A percentile compares a stretch with the other conserved stretches of the same genome.
These are phyloP conservation scores for Sarocladium kiliense DNA, from an alignment of 2,329 filamentous ascomycete genomes.

Conservation along the genomic window DNA sequence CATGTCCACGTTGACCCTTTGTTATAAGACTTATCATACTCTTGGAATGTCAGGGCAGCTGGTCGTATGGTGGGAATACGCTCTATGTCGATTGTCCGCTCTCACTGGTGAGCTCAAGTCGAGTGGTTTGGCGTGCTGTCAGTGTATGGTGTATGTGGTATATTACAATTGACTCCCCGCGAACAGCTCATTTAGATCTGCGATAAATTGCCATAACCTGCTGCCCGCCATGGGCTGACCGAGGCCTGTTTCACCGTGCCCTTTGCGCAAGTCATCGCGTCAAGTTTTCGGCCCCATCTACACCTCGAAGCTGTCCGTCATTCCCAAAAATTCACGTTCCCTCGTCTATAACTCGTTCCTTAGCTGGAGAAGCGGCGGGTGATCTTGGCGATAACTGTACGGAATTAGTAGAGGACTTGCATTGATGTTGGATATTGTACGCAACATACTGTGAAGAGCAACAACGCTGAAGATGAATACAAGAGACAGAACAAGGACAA, in stretches of 20 bases:
- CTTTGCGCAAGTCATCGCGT: not conserved
- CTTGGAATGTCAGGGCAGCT: not conserved
- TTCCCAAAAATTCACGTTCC: not conserved
- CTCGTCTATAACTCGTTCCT: conserved; percentile 14
- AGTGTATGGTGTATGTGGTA: not conserved
- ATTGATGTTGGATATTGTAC: conserved; percentile 2
- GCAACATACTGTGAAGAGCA: conserved; percentile 81
- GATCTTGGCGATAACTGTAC: conserved; percentile 85
- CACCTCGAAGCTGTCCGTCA: not conserved
- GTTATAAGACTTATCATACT: not conserved
- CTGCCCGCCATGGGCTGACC: not conserved
- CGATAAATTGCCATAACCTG: not conserved
- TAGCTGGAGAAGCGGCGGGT: conserved; percentile 79
- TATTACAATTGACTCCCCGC: conserved; percentile 5
- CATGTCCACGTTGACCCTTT: no score
- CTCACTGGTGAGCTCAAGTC: not conserved
- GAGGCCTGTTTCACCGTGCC: not conserved
- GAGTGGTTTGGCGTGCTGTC: not conserved
- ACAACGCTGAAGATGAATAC: conserved; percentile 99
- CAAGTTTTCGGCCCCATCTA: not conserved
- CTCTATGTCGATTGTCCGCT: no score
- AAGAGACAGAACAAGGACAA: conserved; percentile 91
- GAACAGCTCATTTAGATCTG: not conserved
- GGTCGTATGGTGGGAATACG: no score
- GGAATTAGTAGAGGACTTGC: conserved; percentile 13